Evolutionary conservation across 176 grass and related monocot species (phyloP).

Genomic region (Calamus simplicifolius): DNA sequence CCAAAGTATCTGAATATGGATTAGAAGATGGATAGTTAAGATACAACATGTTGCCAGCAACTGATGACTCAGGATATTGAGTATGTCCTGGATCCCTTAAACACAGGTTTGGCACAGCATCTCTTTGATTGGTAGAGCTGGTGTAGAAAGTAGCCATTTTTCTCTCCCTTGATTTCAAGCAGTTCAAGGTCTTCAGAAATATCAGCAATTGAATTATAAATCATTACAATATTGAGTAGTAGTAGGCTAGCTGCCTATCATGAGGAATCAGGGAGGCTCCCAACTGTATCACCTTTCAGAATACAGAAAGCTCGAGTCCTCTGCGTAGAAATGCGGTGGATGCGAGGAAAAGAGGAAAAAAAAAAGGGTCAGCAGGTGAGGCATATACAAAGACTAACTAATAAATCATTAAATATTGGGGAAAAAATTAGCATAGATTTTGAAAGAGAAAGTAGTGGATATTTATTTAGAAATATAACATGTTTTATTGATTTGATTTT

Average conservation of each 20-base stretch:
- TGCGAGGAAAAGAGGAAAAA: too few species aligned
- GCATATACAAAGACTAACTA: too few species aligned
- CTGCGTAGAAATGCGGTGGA: constrained; percentile 8
- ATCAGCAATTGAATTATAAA: neutral
- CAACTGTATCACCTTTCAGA: neutral
- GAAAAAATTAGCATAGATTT: too few species aligned
- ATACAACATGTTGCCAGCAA: constrained; percentile 28
- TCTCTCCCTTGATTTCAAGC: neutral
- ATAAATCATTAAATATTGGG: too few species aligned
- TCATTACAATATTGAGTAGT: constrained; percentile 7
- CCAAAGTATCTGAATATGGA: constrained; percentile 38
- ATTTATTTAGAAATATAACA: too few species aligned
- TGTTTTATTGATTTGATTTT: too few species aligned
- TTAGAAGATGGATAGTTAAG: constrained; percentile 35
- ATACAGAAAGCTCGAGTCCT: neutral
- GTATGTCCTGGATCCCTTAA: constrained; percentile 6
- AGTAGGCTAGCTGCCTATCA: constrained; percentile 9
- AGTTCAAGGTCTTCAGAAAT: constrained; percentile 25
- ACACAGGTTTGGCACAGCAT: constrained; percentile 5
- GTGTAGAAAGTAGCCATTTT: constrained; percentile 74
- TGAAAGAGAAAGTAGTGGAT: too few species aligned
- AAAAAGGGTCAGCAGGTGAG: too few species aligned
- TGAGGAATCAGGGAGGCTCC: neutral
- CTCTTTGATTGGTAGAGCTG: constrained; percentile 45
- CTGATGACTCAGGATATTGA: neutral